Conservation (phyloP, 768 basidiomycete species). For the Amanita pseudoporphyria region DNA sequence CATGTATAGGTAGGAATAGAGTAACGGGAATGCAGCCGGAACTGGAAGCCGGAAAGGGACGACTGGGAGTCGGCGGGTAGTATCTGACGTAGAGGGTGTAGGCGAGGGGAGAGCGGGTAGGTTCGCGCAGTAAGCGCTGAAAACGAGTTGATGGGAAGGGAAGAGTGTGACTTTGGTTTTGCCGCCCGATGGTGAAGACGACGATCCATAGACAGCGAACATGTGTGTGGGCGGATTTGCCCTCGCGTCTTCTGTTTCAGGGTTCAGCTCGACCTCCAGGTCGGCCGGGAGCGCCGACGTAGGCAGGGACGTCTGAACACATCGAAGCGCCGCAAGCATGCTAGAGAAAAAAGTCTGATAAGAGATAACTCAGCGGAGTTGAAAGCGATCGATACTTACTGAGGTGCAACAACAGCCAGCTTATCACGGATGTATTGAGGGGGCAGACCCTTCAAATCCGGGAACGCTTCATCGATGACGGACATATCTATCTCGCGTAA, state of each 20-base stretch:
- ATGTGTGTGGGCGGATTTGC: constrained; percentile 22
- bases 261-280: constrained; percentile 17
- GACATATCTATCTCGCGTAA: constrained; percentile 11
- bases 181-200: constrained; percentile 8
- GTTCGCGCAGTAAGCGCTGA: constrained; percentile 29
- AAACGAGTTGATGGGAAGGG: constrained; percentile 34
- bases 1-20: constrained; percentile 43
- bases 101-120: constrained; percentile 26
- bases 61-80: constrained; percentile 28
- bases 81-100: constrained; percentile 13
- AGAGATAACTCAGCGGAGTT: not conserved
- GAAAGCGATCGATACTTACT: constrained; percentile 7
- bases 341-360: constrained; percentile 3
- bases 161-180: constrained; percentile 24
- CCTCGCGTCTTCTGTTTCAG: constrained; percentile 9
- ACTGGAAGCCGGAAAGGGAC: constrained; percentile 43
- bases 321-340: constrained; percentile 12
- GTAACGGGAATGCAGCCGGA: constrained; percentile 37
- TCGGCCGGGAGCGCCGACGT: constrained; percentile 11
- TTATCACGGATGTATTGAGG: constrained; percentile 14
- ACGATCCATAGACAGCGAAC: constrained; percentile 22
- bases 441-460: constrained; percentile 11
- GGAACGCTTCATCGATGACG: constrained; percentile 8
- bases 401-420: constrained; percentile 7
- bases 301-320: constrained; percentile 9